Evolutionary conservation across 2,329 filamentous ascomycete genomes (phyloP).

Genomic region (Boeremia lycopersici): DNA sequence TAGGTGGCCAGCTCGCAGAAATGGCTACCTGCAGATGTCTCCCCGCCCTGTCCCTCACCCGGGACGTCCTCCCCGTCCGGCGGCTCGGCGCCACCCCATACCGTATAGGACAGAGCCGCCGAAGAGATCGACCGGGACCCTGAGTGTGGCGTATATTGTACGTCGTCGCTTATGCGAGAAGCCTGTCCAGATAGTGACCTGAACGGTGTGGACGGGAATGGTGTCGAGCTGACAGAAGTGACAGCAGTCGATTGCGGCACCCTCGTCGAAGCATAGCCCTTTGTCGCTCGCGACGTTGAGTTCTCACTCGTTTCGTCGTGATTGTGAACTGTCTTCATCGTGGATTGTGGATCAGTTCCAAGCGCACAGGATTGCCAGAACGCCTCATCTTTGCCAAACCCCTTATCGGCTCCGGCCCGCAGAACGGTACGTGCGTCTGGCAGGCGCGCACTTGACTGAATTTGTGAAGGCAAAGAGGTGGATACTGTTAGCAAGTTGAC

Average conservation of each 20-base stretch:
- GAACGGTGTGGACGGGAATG: slow-evolving; percentile 20
- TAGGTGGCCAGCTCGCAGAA: slow-evolving; percentile 28
- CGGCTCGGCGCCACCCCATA: slow-evolving; percentile 12
- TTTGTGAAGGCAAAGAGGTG: slow-evolving; percentile 35
- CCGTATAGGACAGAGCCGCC: slow-evolving; percentile 8
- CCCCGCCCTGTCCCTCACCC: slow-evolving; percentile 11
- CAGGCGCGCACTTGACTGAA: slow-evolving; percentile 10
- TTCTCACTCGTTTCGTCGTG: slow-evolving; percentile 6
- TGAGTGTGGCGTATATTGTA: slow-evolving; percentile 27
- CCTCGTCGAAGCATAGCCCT: slow-evolving; percentile 20
- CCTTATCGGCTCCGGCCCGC: slow-evolving; percentile 2
- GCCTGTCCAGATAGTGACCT: slow-evolving; percentile 18
- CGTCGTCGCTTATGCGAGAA: slow-evolving; percentile 31
- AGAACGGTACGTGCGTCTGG: slow-evolving; percentile 2
- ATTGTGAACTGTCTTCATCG: slow-evolving; percentile 5
- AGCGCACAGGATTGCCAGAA: slow-evolving; percentile 45
- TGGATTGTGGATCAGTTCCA: slow-evolving; percentile 24
- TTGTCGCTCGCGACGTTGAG: slow-evolving; percentile 10
- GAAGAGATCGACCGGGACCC: slow-evolving; percentile 25
- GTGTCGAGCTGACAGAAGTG: slow-evolving; percentile 24
- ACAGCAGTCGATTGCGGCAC: slow-evolving; percentile 25
- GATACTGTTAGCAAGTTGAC: slow-evolving; percentile 25
- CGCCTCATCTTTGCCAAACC: slow-evolving; percentile 27
- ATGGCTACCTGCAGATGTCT: slow-evolving; percentile 4
- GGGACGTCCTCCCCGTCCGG: slow-evolving; percentile 12